Evolutionary conservation across 176 grass and related monocot species (phyloP).

Genomic region (Carex scoparia): DNA sequence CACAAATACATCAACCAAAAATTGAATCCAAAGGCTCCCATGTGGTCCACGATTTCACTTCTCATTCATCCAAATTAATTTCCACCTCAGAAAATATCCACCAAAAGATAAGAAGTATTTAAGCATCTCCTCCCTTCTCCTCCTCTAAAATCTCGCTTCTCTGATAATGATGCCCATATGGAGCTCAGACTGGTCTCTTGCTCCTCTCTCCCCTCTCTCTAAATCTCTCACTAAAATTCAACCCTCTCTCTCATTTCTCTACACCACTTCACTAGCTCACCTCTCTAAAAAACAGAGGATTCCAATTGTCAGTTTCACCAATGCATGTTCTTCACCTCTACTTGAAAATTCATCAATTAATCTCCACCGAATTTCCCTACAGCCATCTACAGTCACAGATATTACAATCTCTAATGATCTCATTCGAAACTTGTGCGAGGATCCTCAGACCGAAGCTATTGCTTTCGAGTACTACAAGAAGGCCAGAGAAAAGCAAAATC

Average conservation of each 20-base stretch:
- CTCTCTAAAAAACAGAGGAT: slow-evolving; percentile 26
- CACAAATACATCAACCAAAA: neutral
- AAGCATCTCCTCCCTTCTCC: slow-evolving; percentile 9
- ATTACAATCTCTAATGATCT: slow-evolving; percentile 60
- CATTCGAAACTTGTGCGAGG: slow-evolving; percentile 52
- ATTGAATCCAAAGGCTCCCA: slow-evolving; percentile 6
- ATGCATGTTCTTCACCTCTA: slow-evolving; percentile 56
- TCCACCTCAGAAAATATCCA: neutral
- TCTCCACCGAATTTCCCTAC: slow-evolving; percentile 29
- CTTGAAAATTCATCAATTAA: slow-evolving; percentile 50
- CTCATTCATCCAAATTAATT: slow-evolving; percentile 19
- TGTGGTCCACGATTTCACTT: slow-evolving; percentile 18
- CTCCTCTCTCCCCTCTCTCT: slow-evolving; percentile 36
- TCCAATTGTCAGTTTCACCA: slow-evolving; percentile 49
- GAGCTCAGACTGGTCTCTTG: slow-evolving; percentile 63
- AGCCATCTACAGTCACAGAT: slow-evolving; percentile 25
- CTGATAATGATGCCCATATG: slow-evolving; percentile 61
- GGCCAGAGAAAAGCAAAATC: slow-evolving; percentile 51
- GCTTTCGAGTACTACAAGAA: slow-evolving; percentile 68
- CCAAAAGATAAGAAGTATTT: slow-evolving; percentile 23
- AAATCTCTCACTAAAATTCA: slow-evolving; percentile 34
- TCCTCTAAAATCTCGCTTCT: slow-evolving; percentile 23
- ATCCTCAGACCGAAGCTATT: slow-evolving; percentile 65
- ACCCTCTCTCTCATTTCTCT: slow-evolving; percentile 27
- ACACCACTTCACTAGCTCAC: slow-evolving; percentile 25